Evolutionary conservation across 2,329 filamentous ascomycete genomes (phyloP), one percentile per base, ranked within the genome.

Genomic region (Colletotrichum musae): DNA sequence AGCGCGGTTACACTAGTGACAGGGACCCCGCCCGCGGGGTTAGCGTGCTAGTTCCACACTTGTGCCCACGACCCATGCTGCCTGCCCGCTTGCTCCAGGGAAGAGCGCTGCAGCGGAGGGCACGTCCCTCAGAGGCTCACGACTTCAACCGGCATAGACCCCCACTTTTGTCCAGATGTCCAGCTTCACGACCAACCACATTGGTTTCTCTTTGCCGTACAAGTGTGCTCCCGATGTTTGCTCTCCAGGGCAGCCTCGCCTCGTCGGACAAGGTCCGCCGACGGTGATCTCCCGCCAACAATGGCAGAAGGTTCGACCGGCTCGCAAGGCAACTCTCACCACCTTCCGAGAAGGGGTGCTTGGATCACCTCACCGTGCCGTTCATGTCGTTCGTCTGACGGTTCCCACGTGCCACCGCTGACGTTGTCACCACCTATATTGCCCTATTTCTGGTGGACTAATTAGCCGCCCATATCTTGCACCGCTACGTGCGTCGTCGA

Each of bases 381-480:
- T 36, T 10, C 32, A 10, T 10, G 32, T 41, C 56, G 56, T 57
- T 66, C 41, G 51, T 51, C 62, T 59, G 62, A 57, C 67, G 18
- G 36, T 66, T 58, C 39, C 18, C 18, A n/a, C 9, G 54, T 56
- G 28, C 41, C 53, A 36, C 24, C 18, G 26, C 24, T 48, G 18
- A 58, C 28, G 47, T 45, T n/a, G 24, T 15, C 60, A 15, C 9
- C 21, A 24, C 21, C 21, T 24, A 6, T 58, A 32, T 36, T 21
- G 15, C 10, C 59, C 68, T 71, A 67, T 71, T 71, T 62, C 61
- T 58, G 57, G 66, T 45, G 45, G 41, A 32, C 57, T 62, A 56
- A 70, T 71, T 71, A 71, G 62, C 70, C 70, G 70, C 70, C 68
- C 69, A 59, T 24, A 24, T 54, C n/a, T 36, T 36, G 32, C 32